Base-by-base conservation (phyloP, 139 green algal species). In the Pycnococcus provasolii region DNA sequence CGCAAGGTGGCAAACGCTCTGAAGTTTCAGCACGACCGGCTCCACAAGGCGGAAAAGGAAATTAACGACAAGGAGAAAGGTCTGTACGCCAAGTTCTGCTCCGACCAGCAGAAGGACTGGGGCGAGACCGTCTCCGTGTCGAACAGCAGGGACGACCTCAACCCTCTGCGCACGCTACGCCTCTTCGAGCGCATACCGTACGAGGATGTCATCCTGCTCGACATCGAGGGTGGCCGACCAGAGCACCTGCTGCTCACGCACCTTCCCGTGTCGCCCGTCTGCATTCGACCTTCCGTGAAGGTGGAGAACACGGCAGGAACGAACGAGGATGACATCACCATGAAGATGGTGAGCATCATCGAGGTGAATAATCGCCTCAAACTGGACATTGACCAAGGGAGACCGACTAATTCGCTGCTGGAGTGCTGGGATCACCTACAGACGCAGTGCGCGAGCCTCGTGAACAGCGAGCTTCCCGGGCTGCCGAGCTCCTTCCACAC, bases 321-420 rank as follows among this genome's bases (percentile, higher is more conserved):
- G 54, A 99, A 97, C 66, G 93, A 99, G 85, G 93, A 99, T 73
- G 92, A 99, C 83, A 89, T 96, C 71, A 95, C 90, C 13, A 92
- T 98, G 80, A 96, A 95, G 79, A 82, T 98, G 63, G 91, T 91
- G 80, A 65, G 79, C 59, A 79, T 85, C 72, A 89, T 98, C 53
- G 90, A 97, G 71, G 83, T 89, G 58, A 88, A 88, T 72, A 90
- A 84, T 64, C 76, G 84, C 7, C 57, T 96, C 66, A 74, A 83
- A 1, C 66, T 89, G 62, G 84, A 81, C 3, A 77, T 97, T 62
- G 84, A 91, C 69, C 80, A 83, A 64, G 89, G 91, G 1, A 63
- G 91, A 45, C 62, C 81, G 63, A 84, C 90, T 57, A 63, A 66
- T 26, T 87, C 84, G 67, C 70, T 97, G 66, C 88, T 92, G 84